Base-by-base conservation (phyloP, 2,329 filamentous ascomycete species). In the Balansia obtecta region DNA sequence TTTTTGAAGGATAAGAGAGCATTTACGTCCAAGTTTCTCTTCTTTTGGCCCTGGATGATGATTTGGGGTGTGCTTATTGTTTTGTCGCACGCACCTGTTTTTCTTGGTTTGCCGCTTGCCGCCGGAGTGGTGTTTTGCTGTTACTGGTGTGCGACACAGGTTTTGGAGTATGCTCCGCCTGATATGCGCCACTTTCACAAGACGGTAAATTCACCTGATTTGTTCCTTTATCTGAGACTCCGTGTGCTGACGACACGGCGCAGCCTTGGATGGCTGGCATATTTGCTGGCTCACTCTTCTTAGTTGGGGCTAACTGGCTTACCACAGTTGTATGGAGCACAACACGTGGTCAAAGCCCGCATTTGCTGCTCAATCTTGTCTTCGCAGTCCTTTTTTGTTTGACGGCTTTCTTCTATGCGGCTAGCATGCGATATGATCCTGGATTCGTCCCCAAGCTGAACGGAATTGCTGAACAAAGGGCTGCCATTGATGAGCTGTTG, bases 181-280 rank as follows among this genome's bases (percentile, higher is more conserved):
- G 88, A 95, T 60, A 95, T 95, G 83, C 85, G 88, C 58, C 80
- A 85, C 57, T 83, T 97, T 59, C 89, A 96, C 64, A 88, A 85
- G 69, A 97, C 93, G 52, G 85, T 88, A 73, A 60, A 82, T 70
- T 1, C 4, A 3, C 10, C 4, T 37, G 16, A 8, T 18, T 18
- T 40, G 16, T 34, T 20, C 27, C 10, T 18, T 30, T 30, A 12
- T 34, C 22, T 46, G 5, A 6, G 8, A 40, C 38, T 16, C 15
- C 16, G 38, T 10, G 38, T 27, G 45, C 45, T 38, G 16, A 46
- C 18, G 18, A 37, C 18, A 20, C 11, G 2, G 10, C 10, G 2
- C 22, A 90, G 84, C 91, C 93, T 12, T 97, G 90, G 76, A 74
- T 98, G 57, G 84, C 93, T 0, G 93, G 93, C 51, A 90, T 98